Evolutionary conservation across 2,329 filamentous ascomycete species (phyloP), one percentile per base, ranked within the genome.

Genomic region (Raffaelea ambrosiae): DNA sequence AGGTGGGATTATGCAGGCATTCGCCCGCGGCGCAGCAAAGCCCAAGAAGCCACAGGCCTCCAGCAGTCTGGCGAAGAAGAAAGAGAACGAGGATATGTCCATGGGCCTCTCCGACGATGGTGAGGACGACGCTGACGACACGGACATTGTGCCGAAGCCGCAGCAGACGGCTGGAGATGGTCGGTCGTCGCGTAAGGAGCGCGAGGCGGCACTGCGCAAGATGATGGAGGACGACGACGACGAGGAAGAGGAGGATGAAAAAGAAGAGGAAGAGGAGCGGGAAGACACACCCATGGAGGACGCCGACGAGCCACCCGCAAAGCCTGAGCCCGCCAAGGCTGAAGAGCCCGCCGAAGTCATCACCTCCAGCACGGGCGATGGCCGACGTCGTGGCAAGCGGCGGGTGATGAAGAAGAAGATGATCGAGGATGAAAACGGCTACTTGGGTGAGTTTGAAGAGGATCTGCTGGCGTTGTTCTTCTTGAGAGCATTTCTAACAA

Each of bases 341-440:
- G 65, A 69, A 23, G 60, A 65, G 13, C 52, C 56, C 4, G 48
- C 72, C 23, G 73, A 76, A 50, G 67, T 77, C 5, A 67, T 83
- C 7, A 76, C 73, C 8, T 43, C 57, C 2, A 79, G 76, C 48
- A 63, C 60, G 5, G 59, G 59, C n/a, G 60, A 70, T 49, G 86
- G 85, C 0, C 77, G 88, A 36, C 76, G 86, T 50, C 79, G 89
- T 53, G 88, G 88, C 29, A 83, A 79, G 61, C 77, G 90, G 55
- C 80, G 84, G 57, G 79, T 96, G 8, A 88, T 86, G 79, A 89
- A 87, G 67, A 95, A 94, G 73, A 86, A 84, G 70, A 89, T 84
- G 40, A 77, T 85, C 48, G 84, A 89, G 63, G 90, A 96, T 55
- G 88, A 90, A 44, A 84, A 95, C 54, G 90, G 90, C 5, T 96